phyloP scores from a whole-genome alignment of 1,284 basidiomycete species.

The Spongiforma sp. region DNA sequence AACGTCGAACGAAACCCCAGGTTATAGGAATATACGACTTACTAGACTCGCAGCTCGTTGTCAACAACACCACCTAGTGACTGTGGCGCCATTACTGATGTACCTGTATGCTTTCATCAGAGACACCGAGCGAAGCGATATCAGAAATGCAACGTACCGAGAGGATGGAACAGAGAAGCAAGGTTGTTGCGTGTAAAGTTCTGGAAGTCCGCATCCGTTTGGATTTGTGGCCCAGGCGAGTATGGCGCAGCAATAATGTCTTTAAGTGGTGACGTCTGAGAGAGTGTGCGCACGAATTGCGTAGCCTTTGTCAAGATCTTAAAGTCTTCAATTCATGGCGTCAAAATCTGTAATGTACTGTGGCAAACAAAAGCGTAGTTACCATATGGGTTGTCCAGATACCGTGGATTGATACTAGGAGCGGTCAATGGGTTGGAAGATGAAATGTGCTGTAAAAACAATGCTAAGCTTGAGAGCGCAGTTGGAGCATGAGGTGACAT shows the following conservation, averaged over 20 bases:
- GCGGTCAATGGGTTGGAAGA: constrained; percentile 18
- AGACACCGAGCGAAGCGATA: neutral
- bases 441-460: constrained; percentile 16
- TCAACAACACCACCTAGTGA: constrained; percentile 25
- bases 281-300: constrained; percentile 21
- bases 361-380: neutral
- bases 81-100: constrained; percentile 21
- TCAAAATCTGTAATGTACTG: neutral
- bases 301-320: constrained; percentile 24
- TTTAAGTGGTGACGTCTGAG: constrained; percentile 24
- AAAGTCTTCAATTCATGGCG: constrained; percentile 6
- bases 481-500: constrained; percentile 1
- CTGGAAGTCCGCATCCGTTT: constrained; percentile 25
- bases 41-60: constrained; percentile 22
- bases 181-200: constrained; percentile 10
- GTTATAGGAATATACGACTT: neutral
- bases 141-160: constrained; percentile 10
- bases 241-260: constrained; percentile 21
- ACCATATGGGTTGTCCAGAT: constrained; percentile 24
- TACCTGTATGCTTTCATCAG: constrained; percentile 16
- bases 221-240: constrained; percentile 25
- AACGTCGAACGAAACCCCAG: neutral
- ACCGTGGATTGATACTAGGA: constrained; percentile 17
- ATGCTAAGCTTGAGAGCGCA: neutral
- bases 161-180: constrained; percentile 15